These are phyloP conservation scores for Eucalyptus melliodora DNA, from an alignment of 345 rosid species.

Conservation along the genomic window DNA sequence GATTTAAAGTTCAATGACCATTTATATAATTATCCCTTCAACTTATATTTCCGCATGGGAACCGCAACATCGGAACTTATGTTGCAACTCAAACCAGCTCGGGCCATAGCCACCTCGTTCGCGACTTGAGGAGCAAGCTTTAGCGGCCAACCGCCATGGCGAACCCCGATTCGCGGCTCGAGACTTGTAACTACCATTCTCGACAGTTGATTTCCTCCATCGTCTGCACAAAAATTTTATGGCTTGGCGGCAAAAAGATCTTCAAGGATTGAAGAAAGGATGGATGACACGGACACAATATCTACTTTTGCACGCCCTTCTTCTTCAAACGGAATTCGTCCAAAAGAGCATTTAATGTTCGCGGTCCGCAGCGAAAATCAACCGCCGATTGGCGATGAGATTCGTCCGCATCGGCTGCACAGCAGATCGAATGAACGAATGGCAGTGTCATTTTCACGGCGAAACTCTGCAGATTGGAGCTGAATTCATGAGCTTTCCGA, in stretches of 20 bases:
- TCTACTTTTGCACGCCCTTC: background rate
- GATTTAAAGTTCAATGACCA: no score
- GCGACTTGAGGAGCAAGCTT: background rate
- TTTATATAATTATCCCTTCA: background rate
- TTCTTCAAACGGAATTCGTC: background rate
- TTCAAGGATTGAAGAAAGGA: background rate
- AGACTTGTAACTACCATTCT: background rate
- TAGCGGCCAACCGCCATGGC: background rate
- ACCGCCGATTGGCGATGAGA: conserved; percentile 10
- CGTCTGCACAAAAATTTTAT: background rate
- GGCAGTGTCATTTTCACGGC: background rate
- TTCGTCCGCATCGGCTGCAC: background rate
- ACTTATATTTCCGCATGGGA: background rate
- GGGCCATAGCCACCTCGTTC: background rate
- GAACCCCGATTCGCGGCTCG: background rate
- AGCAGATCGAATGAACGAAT: background rate
- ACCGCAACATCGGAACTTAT: background rate
- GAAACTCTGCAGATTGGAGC: background rate
- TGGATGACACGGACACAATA: background rate
- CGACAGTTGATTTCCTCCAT: background rate
- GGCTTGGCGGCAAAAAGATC: background rate
- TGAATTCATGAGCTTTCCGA: background rate
- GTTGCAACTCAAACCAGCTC: background rate
- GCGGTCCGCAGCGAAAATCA: background rate
- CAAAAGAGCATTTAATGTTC: background rate